Evolutionary conservation across 495 filamentous ascomycete species (phyloP), one percentile per base, ranked within the genome.

Genomic region (Xylaria curta): DNA sequence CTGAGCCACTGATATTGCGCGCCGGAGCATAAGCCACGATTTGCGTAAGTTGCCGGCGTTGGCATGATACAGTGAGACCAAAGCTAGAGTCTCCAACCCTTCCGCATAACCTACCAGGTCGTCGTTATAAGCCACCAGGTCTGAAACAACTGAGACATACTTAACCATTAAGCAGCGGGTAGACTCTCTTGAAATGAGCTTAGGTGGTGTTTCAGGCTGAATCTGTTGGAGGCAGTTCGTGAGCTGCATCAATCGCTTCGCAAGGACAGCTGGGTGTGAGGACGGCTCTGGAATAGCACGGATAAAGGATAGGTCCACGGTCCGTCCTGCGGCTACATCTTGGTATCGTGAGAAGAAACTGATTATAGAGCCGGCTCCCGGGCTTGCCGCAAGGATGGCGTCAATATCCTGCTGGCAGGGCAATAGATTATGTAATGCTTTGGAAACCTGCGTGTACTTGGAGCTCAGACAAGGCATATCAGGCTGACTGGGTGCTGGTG

Each of bases 101-200:
- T 86, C 83, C 19, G 79, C 76, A 8, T 79, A 85, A n/a, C 77
- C 78, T 2, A 88, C 73, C 0, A 89, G 73, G 53, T 83, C 82
- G 59, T 89, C 86, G 49, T 88, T 84, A 21, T 82, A 85, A 21
- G 82, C 83, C 9, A 88, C 81, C 21, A 83, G 75, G 15, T 82
- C 73, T 17, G 77, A 78, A 19, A 86, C 81, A 0, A 76, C 68
- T 10, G 78, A 72, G n/a, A 84, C 73, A 42, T 82, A 83, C 60
- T 75, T 78, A 6, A 64, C 73, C 49, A 84, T 81, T 54, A 76
- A 72, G 2, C 74, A 65, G 1, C 73, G 63, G 1, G 81, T 40
- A 2, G 84, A 75, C 19, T 80, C 74, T 46, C 75, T 76, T 0
- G 82, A 71, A 1, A 79, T 74, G 5, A 84, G 72, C 31, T 71